Percentiles rank a stretch among this genome's conserved stretches.
Evolutionary conservation across 2,329 filamentous ascomycete species (phyloP).

Genomic region (Xylaria sp.): DNA sequence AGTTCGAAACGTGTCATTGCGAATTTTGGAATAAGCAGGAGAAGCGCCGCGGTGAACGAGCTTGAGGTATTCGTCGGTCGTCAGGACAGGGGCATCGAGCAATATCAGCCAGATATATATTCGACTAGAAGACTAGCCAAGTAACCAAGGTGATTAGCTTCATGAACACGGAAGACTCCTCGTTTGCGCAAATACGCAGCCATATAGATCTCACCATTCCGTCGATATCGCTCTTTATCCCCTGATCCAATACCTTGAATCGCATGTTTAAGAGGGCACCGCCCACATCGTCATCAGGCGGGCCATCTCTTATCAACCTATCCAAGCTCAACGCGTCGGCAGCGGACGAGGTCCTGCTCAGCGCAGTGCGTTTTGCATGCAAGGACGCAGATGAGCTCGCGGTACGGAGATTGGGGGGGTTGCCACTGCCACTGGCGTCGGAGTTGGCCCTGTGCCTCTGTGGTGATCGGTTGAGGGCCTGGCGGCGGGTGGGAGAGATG

Average conservation of each 20-base stretch:
- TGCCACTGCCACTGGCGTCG: slow-evolving; percentile 61
- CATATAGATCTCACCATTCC: slow-evolving; percentile 72
- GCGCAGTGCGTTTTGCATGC: slow-evolving; percentile 55
- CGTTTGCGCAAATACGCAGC: neutral
- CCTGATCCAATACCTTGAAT: slow-evolving; percentile 78
- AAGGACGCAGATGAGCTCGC: slow-evolving; percentile 53
- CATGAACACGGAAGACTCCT: neutral
- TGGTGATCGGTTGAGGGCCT: slow-evolving; percentile 56
- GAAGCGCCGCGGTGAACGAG: slow-evolving; percentile 94
- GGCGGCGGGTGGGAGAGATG: slow-evolving; percentile 51
- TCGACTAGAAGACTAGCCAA: slow-evolving; percentile 80
- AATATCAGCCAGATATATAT: slow-evolving; percentile 98
- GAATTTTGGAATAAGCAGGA: slow-evolving; percentile 95
- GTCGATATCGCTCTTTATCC: slow-evolving; percentile 80
- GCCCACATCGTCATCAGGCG: slow-evolving; percentile 74
- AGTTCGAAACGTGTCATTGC: slow-evolving; percentile 97
- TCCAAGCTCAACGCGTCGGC: slow-evolving; percentile 74
- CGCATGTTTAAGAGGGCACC: slow-evolving; percentile 76
- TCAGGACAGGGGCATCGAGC: slow-evolving; percentile 84
- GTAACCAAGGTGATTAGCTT: slow-evolving; percentile 11
- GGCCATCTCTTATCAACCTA: slow-evolving; percentile 81
- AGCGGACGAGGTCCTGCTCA: slow-evolving; percentile 58
- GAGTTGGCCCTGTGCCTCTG: slow-evolving; percentile 76
- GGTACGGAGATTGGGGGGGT: slow-evolving; percentile 51
- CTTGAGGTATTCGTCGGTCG: slow-evolving; percentile 87